Percentiles rank a stretch among this genome's conserved stretches.
Evolutionary conservation across 305 asterid genomes (phyloP).

Genomic region (Petunia hybrid): DNA sequence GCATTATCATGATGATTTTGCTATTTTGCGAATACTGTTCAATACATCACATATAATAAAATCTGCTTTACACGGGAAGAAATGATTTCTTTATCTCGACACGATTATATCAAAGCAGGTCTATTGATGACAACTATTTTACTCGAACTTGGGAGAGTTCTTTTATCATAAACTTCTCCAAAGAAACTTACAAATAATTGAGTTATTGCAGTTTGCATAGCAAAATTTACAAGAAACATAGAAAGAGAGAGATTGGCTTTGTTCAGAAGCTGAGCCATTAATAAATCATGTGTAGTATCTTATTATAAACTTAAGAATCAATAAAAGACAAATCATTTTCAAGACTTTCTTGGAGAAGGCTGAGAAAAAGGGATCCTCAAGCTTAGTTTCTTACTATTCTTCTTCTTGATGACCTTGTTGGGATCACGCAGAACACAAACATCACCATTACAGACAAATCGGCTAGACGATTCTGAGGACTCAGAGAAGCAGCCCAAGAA

Average conservation of each 20-base stretch:
- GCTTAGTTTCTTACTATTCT: conserved; percentile 32
- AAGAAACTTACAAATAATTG: neutral
- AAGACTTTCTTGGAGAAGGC: conserved; percentile 25
- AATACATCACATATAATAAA: neutral
- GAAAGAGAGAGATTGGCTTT: neutral
- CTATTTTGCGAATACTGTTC: neutral
- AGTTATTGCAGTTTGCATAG: neutral
- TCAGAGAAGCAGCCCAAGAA: conserved; percentile 46
- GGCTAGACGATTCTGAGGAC: conserved; percentile 24
- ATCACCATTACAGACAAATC: conserved; percentile 48
- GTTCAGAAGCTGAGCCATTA: neutral
- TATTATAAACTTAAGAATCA: too few species aligned
- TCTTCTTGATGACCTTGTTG: neutral
- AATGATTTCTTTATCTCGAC: too few species aligned
- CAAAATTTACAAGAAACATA: neutral
- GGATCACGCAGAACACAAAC: conserved; percentile 45
- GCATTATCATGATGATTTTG: neutral
- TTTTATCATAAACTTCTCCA: neutral
- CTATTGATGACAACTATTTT: neutral
- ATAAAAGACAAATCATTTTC: neutral
- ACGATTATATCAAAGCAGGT: neutral
- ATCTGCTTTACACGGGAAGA: neutral
- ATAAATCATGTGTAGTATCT: neutral
- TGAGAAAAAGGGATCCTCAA: conserved; percentile 16
- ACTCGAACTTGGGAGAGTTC: neutral